These are phyloP conservation scores for Beta corolliflora DNA, from an alignment of 179 eudicot species.

Conservation along the genomic window DNA sequence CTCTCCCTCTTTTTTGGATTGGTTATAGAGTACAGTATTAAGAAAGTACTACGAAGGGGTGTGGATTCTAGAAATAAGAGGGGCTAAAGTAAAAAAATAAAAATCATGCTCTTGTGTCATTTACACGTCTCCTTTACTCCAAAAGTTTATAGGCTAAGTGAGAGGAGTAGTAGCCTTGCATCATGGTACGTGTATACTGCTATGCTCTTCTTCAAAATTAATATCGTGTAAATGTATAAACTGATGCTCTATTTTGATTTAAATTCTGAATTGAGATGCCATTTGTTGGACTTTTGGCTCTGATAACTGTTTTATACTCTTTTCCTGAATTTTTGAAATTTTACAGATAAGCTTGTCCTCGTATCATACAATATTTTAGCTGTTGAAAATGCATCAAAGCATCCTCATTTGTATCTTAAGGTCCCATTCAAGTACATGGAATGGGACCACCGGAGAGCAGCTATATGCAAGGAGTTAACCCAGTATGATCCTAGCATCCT, in stretches of 20 bases:
- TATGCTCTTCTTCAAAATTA: neutral
- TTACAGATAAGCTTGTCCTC: slow-evolving; percentile 68
- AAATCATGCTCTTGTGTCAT: neutral
- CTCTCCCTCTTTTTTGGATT: neutral
- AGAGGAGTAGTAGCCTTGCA: neutral
- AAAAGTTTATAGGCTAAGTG: neutral
- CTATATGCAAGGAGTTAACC: slow-evolving; percentile 57
- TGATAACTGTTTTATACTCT: neutral
- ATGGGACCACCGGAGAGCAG: slow-evolving; percentile 66
- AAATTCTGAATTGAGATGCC: slow-evolving; percentile 7
- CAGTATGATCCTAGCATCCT: slow-evolving; percentile 65
- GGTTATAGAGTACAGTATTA: too few species aligned
- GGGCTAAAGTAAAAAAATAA: neutral
- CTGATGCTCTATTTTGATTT: neutral
- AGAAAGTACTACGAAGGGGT: neutral
- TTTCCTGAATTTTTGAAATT: slow-evolving; percentile 16
- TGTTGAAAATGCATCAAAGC: slow-evolving; percentile 78
- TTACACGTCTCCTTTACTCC: neutral
- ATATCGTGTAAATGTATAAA: neutral
- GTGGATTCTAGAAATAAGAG: neutral
- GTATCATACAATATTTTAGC: slow-evolving; percentile 86
- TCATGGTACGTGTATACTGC: neutral
- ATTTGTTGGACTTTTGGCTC: slow-evolving; percentile 8
- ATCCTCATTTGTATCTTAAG: slow-evolving; percentile 58
- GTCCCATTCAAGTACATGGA: slow-evolving; percentile 49